Evolutionary conservation across 345 rosid genomes (phyloP), one percentile per base, ranked within the genome.

Genomic region (Syzygium oleosum): DNA sequence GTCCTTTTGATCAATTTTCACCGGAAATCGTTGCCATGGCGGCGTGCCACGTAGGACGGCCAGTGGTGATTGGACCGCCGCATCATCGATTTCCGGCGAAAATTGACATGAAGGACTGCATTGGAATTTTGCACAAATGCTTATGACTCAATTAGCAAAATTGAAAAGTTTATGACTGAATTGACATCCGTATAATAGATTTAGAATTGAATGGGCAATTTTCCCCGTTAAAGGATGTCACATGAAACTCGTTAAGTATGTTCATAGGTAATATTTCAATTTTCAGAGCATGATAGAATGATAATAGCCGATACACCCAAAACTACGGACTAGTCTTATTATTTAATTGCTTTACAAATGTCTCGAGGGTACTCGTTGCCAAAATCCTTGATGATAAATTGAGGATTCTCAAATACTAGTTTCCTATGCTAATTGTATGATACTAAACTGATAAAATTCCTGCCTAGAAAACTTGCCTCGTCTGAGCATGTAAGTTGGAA

Each of bases 41-140:
- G 2, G 4, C 5, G 6, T 4, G 49, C 8, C 7, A 73, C 6
- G 5, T 2, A 22, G 0, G 1, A 38, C 1, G 7, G 25, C 7
- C 11, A 3, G 13, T 2, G 14, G 38, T 34, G 4, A 38, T 6
- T 38, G 3, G 25, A 73, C 4, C 12, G 1, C 1, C 1, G 3
- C 49, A 34, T 21, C 22, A 34, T 34, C 11, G 43, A 38, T 73
- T 73, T 73, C 21, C 3, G 0, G 10, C 2, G 1, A 38, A 73
- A 34, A 73, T 73, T 19, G 14, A 21, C 11, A 73, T 25, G 80
- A 73, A 38, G 1, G 80, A 73, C 19, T 73, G 21, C 5, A 73
- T 73, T 73, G 6, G 4, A 34, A 34, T 34, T 73, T 34, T 21
- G 4, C 23, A 11, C 49, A 19, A 38, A 17, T 61, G 41, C 21